Evolutionary conservation across 768 basidiomycete species (phyloP), one percentile per base, ranked within the genome.

Genomic region (Dentipellis fragilis): DNA sequence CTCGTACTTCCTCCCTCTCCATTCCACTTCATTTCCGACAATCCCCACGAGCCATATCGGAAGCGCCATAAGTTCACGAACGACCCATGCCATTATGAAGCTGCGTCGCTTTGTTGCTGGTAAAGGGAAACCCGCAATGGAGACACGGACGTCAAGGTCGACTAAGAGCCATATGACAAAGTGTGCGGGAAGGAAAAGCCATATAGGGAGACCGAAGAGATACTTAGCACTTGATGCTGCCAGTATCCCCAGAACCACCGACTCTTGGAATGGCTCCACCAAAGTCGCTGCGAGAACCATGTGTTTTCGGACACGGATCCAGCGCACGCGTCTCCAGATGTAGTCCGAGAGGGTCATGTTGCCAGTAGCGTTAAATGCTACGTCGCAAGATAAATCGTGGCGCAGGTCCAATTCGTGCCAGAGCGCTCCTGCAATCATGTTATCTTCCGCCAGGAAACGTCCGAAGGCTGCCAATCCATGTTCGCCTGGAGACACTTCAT

Each of bases 241-340:
- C 55, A 94, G 78, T 23, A 78, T 56, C 35, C 88, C 85, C 35
- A 85, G 73, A 23, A 92, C 68, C 40, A 96, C 68, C 46, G 82
- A 84, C 70, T 99, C 96, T 16, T 93, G 96, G 66, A 97, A 83
- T 1, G 96, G 96, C 68, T 99, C 96, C 17, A 89, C 62, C 53
- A 97, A 54, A 0, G 93, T 97, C 16, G 93, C 94, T 9, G 79
- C 75, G 42, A 90, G 67, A 8, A 90, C 87, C 93, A 98, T 98
- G 64, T 84, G 84, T 68, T 94, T 97, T 52, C 96, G 82, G 35
- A 98, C 95, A 46, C 96, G 83, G 64, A 99, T 92, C 96, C 96
- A 99, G 2, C 96, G 85, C 17, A 93, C 84, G 29, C 96, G 84
- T 37, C 96, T 80, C 77, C 82, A 82, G 56, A 97, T 75, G 70